These are phyloP conservation scores for Exutisphaerella laricina DNA, from an alignment of 2,329 filamentous ascomycete species.

Conservation along the genomic window DNA sequence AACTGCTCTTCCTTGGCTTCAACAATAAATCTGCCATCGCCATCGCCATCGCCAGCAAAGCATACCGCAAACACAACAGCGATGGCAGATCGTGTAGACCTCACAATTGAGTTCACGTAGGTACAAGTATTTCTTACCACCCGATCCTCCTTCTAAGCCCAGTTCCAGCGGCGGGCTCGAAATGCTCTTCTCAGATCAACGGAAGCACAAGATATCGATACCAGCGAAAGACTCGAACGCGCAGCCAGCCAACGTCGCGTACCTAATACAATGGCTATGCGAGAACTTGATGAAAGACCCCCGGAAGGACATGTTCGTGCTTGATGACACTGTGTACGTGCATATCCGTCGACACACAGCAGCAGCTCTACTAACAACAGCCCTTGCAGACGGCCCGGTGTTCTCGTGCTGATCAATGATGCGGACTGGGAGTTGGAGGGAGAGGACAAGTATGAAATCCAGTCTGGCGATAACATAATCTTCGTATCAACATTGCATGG, in stretches of 20 bases:
- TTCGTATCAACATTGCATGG: constrained; percentile 97
- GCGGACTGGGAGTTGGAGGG: constrained; percentile 98
- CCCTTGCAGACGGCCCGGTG: constrained; percentile 73
- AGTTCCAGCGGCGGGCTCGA: constrained; percentile 72
- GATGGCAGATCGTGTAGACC: constrained; percentile 40
- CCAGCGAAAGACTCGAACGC: constrained; percentile 58
- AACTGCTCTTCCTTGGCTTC: background rate
- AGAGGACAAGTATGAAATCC: constrained; percentile 81
- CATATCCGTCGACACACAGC: background rate
- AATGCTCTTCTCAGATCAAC: constrained; percentile 82
- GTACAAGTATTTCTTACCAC: constrained; percentile 22
- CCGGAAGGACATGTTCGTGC: constrained; percentile 80
- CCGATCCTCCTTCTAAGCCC: constrained; percentile 11
- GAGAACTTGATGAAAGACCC: constrained; percentile 77
- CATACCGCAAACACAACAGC: too few species aligned
- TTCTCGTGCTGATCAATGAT: constrained; percentile 94
- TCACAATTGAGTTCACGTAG: constrained; percentile 72
- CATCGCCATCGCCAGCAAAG: constrained; percentile 2
- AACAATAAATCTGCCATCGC: constrained; percentile 1
- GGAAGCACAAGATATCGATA: constrained; percentile 64
- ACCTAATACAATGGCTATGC: constrained; percentile 73
- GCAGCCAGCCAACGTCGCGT: constrained; percentile 62
- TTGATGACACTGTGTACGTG: constrained; percentile 81
- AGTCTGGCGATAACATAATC: constrained; percentile 77
- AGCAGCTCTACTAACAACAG: constrained; percentile 5